Evolutionary conservation across 2,329 filamentous ascomycete species (phyloP).

Genomic region (Cladophialophora yegresii): DNA sequence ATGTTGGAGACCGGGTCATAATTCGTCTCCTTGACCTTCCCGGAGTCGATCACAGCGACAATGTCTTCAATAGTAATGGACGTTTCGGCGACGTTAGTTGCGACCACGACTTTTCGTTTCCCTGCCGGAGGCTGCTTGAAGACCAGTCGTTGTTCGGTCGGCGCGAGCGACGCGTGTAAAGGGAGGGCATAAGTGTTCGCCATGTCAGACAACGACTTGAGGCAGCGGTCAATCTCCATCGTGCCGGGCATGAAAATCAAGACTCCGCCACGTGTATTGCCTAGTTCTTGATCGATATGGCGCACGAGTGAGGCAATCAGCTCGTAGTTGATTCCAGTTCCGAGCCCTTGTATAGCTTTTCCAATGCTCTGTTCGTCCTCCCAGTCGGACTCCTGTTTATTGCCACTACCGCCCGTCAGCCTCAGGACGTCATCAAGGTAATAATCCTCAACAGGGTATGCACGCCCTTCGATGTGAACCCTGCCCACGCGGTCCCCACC

Average conservation of each 20-base stretch:
- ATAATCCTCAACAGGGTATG: slow-evolving; percentile 84
- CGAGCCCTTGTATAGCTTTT: slow-evolving; percentile 69
- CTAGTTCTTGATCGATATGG: slow-evolving; percentile 77
- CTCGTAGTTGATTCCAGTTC: slow-evolving; percentile 87
- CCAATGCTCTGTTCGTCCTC: slow-evolving; percentile 55
- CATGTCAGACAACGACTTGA: slow-evolving; percentile 67
- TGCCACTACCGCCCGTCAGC: slow-evolving; percentile 59
- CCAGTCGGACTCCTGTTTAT: not conserved
- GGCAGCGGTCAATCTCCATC: slow-evolving; percentile 82
- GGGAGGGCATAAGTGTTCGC: slow-evolving; percentile 75
- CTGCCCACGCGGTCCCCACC: slow-evolving; percentile 70
- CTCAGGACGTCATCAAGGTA: slow-evolving; percentile 86
- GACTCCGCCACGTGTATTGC: slow-evolving; percentile 75
- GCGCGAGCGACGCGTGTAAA: slow-evolving; percentile 87
- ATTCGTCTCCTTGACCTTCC: slow-evolving; percentile 93
- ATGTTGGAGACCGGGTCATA: slow-evolving; percentile 92
- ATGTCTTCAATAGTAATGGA: slow-evolving; percentile 99
- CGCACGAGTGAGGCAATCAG: slow-evolving; percentile 78
- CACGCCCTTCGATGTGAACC: slow-evolving; percentile 85
- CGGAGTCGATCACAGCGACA: slow-evolving; percentile 91
- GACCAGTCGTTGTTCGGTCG: slow-evolving; percentile 81
- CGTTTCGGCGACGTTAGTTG: slow-evolving; percentile 96
- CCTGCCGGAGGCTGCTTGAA: slow-evolving; percentile 75
- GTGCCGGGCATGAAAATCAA: slow-evolving; percentile 94
- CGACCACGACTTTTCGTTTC: slow-evolving; percentile 87